Evolutionary conservation across 345 rosid genomes (phyloP), one percentile per base, ranked within the genome.

Genomic region (Diplotaxis tenuifolia): DNA sequence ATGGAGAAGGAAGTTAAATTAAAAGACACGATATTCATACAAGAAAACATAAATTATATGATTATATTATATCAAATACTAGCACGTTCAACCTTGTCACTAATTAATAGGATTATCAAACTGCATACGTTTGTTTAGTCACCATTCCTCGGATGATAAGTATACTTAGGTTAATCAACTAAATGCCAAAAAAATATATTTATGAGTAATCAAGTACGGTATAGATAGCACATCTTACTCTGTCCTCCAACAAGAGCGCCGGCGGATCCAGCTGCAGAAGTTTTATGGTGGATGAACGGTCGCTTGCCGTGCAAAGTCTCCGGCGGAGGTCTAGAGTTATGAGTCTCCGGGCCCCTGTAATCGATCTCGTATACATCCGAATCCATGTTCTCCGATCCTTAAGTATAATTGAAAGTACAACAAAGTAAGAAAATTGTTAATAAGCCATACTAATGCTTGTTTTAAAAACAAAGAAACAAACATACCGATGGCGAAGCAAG

Each of bases 301-400:
- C 71, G 40, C 59, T 74, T 78, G 32, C 75, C 75, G 55, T 73
- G 78, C 6, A 68, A 0, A 72, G 73, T 73, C 34, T 78, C 75
- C 5, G 75, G 75, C 2, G 81, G 71, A 68, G 78, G 81, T 72
- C 67, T 73, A 67, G 81, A 73, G 58, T 68, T 78, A 74, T 78
- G 78, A 23, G 81, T 78, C 67, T 78, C 81, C 7, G 81, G 81
- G 14, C 81, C 81, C n/a, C 71, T 78, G 16, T 78, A 78, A 73
- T 78, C 81, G 7, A 78, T 78, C 32, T 78, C 67, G 34, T 78
- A 78, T 47, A 59, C 23, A 10, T 73, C 71, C 7, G 72, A 65
- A 59, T 42, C 61, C 23, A 12, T 62, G 49, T 55, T 38, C 56
- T 55, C 75, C 9, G 67, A 54, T 20, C 67, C 75, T 73, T 7